Conservation (phyloP, 371 early-diverging fungal genomes). For the Batrachochytrium dendrobatidis region DNA sequence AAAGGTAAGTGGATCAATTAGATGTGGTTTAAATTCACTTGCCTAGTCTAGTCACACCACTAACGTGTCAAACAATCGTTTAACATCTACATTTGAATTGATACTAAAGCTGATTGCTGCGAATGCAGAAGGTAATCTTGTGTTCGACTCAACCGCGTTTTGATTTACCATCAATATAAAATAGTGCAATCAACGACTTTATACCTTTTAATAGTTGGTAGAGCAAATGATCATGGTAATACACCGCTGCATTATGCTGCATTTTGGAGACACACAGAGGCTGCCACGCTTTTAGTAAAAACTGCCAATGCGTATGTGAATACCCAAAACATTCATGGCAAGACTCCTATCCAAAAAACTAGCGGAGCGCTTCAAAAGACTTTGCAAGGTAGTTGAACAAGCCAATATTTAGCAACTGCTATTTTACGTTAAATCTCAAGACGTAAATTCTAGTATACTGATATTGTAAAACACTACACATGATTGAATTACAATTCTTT, state of each 20-base stretch:
- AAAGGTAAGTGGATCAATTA: conserved; percentile 8
- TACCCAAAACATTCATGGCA: conserved; percentile 28
- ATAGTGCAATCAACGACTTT: background rate
- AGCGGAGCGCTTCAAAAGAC: conserved; percentile 12
- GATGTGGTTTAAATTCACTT: background rate
- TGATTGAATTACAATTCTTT: no score
- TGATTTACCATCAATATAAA: background rate
- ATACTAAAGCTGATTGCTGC: background rate
- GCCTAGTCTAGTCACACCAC: background rate
- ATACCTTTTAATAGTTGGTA: conserved; percentile 20
- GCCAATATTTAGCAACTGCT: no score
- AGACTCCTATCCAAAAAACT: conserved; percentile 22
- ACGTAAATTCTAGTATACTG: no score
- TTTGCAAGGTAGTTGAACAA: conserved; percentile 10
- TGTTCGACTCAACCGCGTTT: no score
- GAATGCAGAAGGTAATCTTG: background rate
- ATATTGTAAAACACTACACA: no score
- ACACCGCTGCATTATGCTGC: conserved; percentile 42
- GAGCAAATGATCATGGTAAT: conserved; percentile 40
- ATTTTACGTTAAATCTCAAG: no score
- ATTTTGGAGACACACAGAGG: conserved; percentile 25
- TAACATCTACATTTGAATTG: background rate
- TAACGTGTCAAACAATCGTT: background rate
- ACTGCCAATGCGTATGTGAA: conserved; percentile 14
- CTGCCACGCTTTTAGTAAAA: conserved; percentile 14